Conservation (phyloP, 345 rosid species). For the Pistacia integerrima region DNA sequence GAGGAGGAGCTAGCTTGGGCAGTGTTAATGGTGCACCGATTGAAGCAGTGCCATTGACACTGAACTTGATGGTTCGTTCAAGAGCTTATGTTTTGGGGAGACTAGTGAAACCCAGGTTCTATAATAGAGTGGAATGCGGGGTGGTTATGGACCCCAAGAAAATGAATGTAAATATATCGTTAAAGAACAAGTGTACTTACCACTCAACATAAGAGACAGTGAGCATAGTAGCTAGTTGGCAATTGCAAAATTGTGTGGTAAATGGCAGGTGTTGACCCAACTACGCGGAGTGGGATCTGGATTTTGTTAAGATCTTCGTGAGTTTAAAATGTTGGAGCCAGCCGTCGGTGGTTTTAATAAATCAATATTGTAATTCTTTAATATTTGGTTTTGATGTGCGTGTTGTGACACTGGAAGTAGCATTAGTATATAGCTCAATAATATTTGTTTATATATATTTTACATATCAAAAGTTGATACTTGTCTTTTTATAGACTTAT, state of each 20-base stretch:
- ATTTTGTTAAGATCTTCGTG: neutral
- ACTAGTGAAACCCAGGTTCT: constrained; percentile 60
- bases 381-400: neutral
- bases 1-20: constrained; percentile 59
- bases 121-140: constrained; percentile 47
- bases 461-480: neutral
- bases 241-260: neutral
- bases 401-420: too few relatives aligned
- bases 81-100: constrained; percentile 63
- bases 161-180: constrained; percentile 45
- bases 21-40: constrained; percentile 54
- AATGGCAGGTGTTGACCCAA: neutral
- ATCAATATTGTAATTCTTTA: neutral
- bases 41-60: constrained; percentile 51
- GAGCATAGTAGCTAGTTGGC: neutral
- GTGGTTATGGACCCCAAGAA: constrained; percentile 56
- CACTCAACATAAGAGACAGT: constrained; percentile 15
- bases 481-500: neutral
- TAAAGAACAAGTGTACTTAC: constrained; percentile 55
- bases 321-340: neutral
- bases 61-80: constrained; percentile 54
- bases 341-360: constrained; percentile 10
- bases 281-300: neutral
- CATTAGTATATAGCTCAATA: neutral
- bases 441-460: neutral